Base-by-base conservation (phyloP, 2,329 filamentous ascomycete species). In the Botrytis fabae region DNA sequence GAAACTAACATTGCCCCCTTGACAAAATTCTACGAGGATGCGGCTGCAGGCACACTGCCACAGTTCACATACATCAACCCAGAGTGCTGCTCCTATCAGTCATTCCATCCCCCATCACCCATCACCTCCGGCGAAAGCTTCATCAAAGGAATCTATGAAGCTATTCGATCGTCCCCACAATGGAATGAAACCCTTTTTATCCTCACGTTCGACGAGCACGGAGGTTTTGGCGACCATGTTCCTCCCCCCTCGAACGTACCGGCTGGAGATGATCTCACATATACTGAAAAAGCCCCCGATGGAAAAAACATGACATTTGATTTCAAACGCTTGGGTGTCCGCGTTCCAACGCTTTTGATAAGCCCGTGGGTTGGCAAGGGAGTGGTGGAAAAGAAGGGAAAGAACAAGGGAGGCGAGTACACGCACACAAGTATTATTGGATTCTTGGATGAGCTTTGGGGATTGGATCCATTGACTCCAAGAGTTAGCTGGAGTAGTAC, bases 51-150 rank as follows among this genome's bases (percentile, higher is more conserved):
- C n/a, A 81, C 78, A 0, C 80, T 86, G 1, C 82, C 84, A 8
- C 79, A 81, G 59, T 84, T 86, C 71, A 84, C 82, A 75, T 86
- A 85, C 78, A 82, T 85, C 79, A 88, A 85, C 76, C 84, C 85
- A 6, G 83, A 84, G 74, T 86, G 86, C 80, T 86, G 86, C 76
- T 81, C 81, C 25, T 84, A 85, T 75, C 87, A 82, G 74, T 85
- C 84, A 22, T 84, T 84, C 80, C 84, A 85, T 72, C 84, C 84
- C 0, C 81, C 83, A 0, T 83, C 82, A 4, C 83, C 83, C 0
- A 84, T 85, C 69, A 83, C 82, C 8, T 79, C 82, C 51, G 84
- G 84, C 48, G 84, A 85, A 75, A 79, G 77, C 35, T 84, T 85
- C 72, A 81, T 86, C 75, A 85, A 85, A 76, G 78, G 81, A 25